phyloP scores from a whole-genome alignment of 345 rosid species.

The Litchi chinensis region DNA sequence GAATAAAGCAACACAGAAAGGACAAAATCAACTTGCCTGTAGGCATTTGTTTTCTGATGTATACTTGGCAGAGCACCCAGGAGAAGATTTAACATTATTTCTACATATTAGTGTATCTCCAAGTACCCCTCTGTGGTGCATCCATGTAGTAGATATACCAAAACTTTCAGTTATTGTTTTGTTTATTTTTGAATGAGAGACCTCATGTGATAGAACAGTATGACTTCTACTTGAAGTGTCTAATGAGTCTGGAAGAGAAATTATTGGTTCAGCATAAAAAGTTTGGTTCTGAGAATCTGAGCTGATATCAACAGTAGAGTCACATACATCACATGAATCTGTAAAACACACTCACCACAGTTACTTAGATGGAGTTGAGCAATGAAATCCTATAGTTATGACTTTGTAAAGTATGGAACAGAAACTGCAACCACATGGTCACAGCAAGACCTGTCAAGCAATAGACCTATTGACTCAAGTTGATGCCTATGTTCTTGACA shows the following conservation, averaged over 20 bases:
- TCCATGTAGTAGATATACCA: slow-evolving; percentile 16
- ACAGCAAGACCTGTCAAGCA: not conserved
- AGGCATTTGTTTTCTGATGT: slow-evolving; percentile 33
- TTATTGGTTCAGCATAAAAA: slow-evolving; percentile 14
- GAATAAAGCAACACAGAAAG: not conserved
- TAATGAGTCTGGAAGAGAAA: slow-evolving; percentile 19
- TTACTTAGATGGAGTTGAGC: no score
- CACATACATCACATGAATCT: slow-evolving; percentile 30
- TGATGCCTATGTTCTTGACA: not conserved
- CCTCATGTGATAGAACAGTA: slow-evolving; percentile 25
- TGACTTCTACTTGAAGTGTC: slow-evolving; percentile 31
- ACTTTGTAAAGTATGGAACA: not conserved
- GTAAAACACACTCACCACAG: not conserved
- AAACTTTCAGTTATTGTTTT: slow-evolving; percentile 13
- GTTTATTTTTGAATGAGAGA: slow-evolving; percentile 6
- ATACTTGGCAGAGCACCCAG: slow-evolving; percentile 10
- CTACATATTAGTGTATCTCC: slow-evolving; percentile 9
- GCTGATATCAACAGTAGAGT: slow-evolving; percentile 26
- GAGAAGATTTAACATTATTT: slow-evolving; percentile 20
- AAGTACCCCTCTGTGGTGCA: slow-evolving; percentile 8
- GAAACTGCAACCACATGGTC: not conserved
- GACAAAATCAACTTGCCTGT: slow-evolving; percentile 32
- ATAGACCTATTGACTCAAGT: slow-evolving; percentile 5
- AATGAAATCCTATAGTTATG: not conserved
- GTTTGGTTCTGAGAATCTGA: slow-evolving; percentile 19